A percentile compares a stretch with the other conserved stretches of the same genome.
These are phyloP conservation scores for Beauveria sp. DNA, from an alignment of 2,329 filamentous ascomycete genomes.

Conservation along the genomic window DNA sequence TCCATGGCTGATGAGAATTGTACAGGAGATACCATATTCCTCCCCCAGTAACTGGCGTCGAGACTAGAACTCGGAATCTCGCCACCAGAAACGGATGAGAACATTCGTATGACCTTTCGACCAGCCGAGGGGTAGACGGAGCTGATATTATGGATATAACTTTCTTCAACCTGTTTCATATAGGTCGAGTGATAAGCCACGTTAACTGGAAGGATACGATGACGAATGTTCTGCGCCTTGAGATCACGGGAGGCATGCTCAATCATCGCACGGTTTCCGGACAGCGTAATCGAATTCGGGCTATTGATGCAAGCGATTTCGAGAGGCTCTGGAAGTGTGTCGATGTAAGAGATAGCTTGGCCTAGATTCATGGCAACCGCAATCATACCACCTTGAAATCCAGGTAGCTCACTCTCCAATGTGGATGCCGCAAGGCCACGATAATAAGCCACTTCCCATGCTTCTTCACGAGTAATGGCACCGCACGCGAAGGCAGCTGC, in stretches of 20 bases:
- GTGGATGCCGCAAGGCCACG: slow-evolving; percentile 29
- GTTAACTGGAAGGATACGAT: slow-evolving; percentile 28
- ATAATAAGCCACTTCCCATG: slow-evolving; percentile 35
- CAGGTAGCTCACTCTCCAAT: slow-evolving; percentile 20
- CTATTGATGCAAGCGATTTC: slow-evolving; percentile 39
- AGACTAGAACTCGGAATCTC: slow-evolving; percentile 20
- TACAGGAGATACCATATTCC: slow-evolving; percentile 38
- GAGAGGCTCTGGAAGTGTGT: slow-evolving; percentile 14
- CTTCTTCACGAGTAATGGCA: slow-evolving; percentile 27
- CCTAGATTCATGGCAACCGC: slow-evolving; percentile 27
- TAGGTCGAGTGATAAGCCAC: slow-evolving; percentile 38
- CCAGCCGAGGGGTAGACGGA: slow-evolving; percentile 13
- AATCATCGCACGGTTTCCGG: slow-evolving; percentile 28
- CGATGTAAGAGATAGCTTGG: slow-evolving; percentile 23
- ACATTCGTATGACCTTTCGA: slow-evolving; percentile 23
- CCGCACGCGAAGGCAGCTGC: slow-evolving; percentile 35
- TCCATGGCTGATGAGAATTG: slow-evolving; percentile 33
- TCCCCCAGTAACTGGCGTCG: slow-evolving; percentile 35
- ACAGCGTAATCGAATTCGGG: slow-evolving; percentile 35
- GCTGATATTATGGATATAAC: slow-evolving; percentile 25
- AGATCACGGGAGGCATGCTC: slow-evolving; percentile 25
- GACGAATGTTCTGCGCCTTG: slow-evolving; percentile 23
- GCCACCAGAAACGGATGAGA: slow-evolving; percentile 32
- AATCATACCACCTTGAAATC: slow-evolving; percentile 33
- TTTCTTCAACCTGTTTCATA: slow-evolving; percentile 30